phyloP scores from a whole-genome alignment of 306 rosid genomes.

The Leucaena leucocephala region DNA sequence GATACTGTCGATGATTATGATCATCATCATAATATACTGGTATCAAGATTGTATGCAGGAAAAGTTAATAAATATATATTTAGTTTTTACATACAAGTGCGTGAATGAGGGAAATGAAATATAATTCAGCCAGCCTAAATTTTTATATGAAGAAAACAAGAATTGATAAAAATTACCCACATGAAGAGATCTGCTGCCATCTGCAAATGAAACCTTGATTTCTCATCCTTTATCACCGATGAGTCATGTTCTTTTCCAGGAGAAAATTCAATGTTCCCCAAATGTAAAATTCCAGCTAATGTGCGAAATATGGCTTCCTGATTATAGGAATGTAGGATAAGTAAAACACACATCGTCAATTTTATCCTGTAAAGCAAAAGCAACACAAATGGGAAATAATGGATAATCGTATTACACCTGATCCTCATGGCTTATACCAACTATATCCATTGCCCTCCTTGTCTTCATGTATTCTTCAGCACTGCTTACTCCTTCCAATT shows the following conservation, averaged over 20 bases:
- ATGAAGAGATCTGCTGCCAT: slow-evolving; percentile 87
- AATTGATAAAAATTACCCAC: slow-evolving; percentile 53
- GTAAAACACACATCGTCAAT: slow-evolving; percentile 19
- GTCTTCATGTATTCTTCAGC: slow-evolving; percentile 84
- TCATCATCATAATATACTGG: background rate
- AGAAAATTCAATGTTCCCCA: slow-evolving; percentile 93
- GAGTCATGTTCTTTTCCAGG: slow-evolving; percentile 98
- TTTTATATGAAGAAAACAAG: slow-evolving; percentile 20
- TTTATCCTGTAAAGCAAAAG: slow-evolving; percentile 25
- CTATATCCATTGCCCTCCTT: slow-evolving; percentile 95
- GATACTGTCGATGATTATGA: background rate
- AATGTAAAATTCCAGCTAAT: slow-evolving; percentile 89
- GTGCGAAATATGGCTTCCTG: slow-evolving; percentile 91
- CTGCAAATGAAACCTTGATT: slow-evolving; percentile 73
- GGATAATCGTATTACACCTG: slow-evolving; percentile 61
- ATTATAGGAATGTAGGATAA: slow-evolving; percentile 32
- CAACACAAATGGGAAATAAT: slow-evolving; percentile 8
- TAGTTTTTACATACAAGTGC: slow-evolving; percentile 11
- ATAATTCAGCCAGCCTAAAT: slow-evolving; percentile 19
- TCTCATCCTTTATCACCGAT: slow-evolving; percentile 73
- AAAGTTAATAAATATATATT: background rate
- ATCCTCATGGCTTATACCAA: slow-evolving; percentile 77
- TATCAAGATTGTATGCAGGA: slow-evolving; percentile 28
- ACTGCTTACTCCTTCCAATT: slow-evolving; percentile 85
- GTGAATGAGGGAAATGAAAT: slow-evolving; percentile 22